Evolutionary conservation across 192 early-diverging fungal genomes (phyloP), one percentile per base, ranked within the genome.

Genomic region (Geranomyces variabilis): DNA sequence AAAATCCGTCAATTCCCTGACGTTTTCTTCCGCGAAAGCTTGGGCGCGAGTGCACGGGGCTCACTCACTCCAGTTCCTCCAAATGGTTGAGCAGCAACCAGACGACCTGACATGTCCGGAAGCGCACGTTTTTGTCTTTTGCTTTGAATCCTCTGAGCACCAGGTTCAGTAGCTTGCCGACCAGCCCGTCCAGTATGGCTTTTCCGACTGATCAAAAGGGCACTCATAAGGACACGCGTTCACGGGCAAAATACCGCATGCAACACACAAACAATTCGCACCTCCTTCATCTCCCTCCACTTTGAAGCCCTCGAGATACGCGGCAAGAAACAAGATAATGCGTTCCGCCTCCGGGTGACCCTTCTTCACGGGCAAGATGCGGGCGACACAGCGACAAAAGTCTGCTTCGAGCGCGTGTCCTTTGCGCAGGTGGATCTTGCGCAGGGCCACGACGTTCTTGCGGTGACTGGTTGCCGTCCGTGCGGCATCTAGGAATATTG

Each of bases 371-470:
- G 85, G 84, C 12, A 95, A 76, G 7, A 94, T 80, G 36, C 90
- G 92, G 75, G 91, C 90, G 14, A 95, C 77, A 75, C 93, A 93
- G 63, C 89, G 83, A n/a, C 90, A 80, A 71, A 92, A 86, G 75
- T 93, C 91, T 31, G 87, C 75, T 63, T 90, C 90, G 75, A 95
- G 90, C 17, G 78, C 81, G 30, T 88, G 90, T 7, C 73, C 45
- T 44, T 51, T 30, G 44, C 29, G 28, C 45, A 76, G 43, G 73
- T 92, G 92, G 47, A 93, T 77, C 71, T 92, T 94, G 74, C 88
- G 83, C 4, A 94, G 80, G 31, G 87, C 84, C 41, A 88, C 84
- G n/a, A 86, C 88, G 63, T 90, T 85, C 72, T 89, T 92, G 57
- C 91, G 85, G 75, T 90, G 89, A 7, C 82, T 84, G 1, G 87